Conservation (phyloP, 805 yeast species). For the Metahyphopichia silvanorum region DNA sequence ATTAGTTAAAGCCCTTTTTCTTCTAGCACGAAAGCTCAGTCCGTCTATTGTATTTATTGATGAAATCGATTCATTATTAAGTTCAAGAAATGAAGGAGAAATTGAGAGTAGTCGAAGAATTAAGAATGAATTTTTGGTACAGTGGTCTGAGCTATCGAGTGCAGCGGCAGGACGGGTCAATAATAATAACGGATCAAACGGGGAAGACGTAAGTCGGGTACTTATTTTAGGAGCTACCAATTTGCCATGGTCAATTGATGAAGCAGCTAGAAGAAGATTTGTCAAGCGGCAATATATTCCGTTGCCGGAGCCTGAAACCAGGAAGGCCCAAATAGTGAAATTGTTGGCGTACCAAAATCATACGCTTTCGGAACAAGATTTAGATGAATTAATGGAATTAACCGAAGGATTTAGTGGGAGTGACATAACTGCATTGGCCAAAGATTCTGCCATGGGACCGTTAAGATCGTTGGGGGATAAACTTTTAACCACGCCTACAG, state of each 20-base stretch:
- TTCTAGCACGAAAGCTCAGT: conserved; percentile 77
- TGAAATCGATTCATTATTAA: conserved; percentile 88
- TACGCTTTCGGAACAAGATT: conserved; percentile 61
- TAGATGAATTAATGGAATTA: conserved; percentile 53
- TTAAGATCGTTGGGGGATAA: conserved; percentile 85
- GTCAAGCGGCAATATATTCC: conserved; percentile 92
- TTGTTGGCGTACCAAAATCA: conserved; percentile 71
- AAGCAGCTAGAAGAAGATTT: conserved; percentile 92
- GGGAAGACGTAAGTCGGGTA: conserved; percentile 53
- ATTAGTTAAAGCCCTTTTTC: conserved; percentile 82
- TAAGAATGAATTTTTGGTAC: conserved; percentile 89
- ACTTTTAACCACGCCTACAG: conserved; percentile 63
- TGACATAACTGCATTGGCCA: conserved; percentile 89
- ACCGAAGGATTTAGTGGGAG: conserved; percentile 88
- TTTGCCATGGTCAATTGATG: conserved; percentile 96
- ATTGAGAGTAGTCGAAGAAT: conserved; percentile 87
- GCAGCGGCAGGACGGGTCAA: conserved; percentile 73
- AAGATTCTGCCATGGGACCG: conserved; percentile 98
- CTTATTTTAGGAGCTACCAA: conserved; percentile 93
- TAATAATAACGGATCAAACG: conserved; percentile 39
- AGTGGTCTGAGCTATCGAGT: conserved; percentile 89
- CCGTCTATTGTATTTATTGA: conserved; percentile 95
- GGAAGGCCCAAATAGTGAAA: conserved; percentile 66
- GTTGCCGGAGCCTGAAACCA: conserved; percentile 81
- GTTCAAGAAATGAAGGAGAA: conserved; percentile 73